Evolutionary conservation across 768 basidiomycete species (phyloP), one percentile per base, ranked within the genome.

Genomic region (Suillus subalutaceus): DNA sequence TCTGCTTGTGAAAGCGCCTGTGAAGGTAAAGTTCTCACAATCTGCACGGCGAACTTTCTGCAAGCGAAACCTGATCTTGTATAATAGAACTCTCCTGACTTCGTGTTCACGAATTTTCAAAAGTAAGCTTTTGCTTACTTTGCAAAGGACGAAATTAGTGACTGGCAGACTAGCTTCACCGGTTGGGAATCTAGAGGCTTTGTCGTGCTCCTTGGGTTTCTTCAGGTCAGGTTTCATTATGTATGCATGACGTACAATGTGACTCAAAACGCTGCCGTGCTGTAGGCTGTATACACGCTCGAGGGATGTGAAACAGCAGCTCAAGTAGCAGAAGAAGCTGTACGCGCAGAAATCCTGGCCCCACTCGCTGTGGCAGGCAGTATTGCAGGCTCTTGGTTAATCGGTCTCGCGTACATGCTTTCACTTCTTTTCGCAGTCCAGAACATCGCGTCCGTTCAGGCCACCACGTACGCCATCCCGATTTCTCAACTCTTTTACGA

Each of bases 241-340:
- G 37, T 38, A 23, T 6, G n/a, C 15, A 58, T 38, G 37, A 9
- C 12, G 2, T 10, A 18, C 38, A 41, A 38, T 18, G 8, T 16
- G 10, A 59, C 40, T 41, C 16, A 18, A 8, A 20, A 16, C 16
- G 16, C 18, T 13, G 32, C 2, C 40, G 82, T 81, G 84, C 84
- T 9, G 84, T 86, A n/a, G 86, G 86, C 74, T 9, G 86, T 87
- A 20, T 87, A 87, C 68, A 86, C 86, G 2, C 79, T 87, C 32
- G 86, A 86, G 74, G 86, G 86, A n/a, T 87, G 86, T 71, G 86
- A 87, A 72, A 88, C 86, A 4, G 85, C 86, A 44, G 86, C 86
- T 26, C 86, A 88, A 69, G 82, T 87, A 10, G 86, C 86, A 8
- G 86, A 88, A 72, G 86, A 88, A 71, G 85, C 85, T 37, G 77